A percentile compares a stretch with the other conserved stretches of the same genome.
Conservation (phyloP, 1,284 basidiomycete species). For the Flammula alnicola region DNA sequence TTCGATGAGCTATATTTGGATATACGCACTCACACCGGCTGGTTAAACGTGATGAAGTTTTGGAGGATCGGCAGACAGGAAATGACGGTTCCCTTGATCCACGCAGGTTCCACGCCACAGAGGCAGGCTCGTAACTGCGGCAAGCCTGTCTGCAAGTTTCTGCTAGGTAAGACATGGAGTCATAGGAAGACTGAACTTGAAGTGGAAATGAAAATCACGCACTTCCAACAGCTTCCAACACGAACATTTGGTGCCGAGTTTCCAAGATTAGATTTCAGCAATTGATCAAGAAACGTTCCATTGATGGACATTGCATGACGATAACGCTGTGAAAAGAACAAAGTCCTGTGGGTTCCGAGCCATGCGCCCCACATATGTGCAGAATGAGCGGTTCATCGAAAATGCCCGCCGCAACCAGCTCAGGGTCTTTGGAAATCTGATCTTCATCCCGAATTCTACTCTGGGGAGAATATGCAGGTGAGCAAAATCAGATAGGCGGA, state of each 20-base stretch:
- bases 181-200: not conserved
- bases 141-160: too few relatives aligned
- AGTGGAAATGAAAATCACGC: constrained; percentile 7
- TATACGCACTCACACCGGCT: constrained; percentile 1
- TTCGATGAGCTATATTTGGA: constrained; percentile 9
- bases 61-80: not conserved
- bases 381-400: not conserved
- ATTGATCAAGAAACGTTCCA: constrained; percentile 3
- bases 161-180: not conserved
- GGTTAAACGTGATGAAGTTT: too few relatives aligned
- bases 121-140: too few relatives aligned
- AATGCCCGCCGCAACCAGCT: constrained; percentile 5
- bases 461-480: constrained; percentile 9
- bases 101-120: not conserved
- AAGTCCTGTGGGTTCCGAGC: constrained; percentile 12
- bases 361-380: constrained; percentile 9
- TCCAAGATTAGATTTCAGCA: constrained; percentile 17
- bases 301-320: constrained; percentile 9
- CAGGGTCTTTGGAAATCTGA: constrained; percentile 15
- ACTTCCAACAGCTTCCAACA: constrained; percentile 7
- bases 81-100: not conserved
- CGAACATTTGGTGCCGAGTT: constrained; percentile 3
- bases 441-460: constrained; percentile 9
- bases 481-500: not conserved
- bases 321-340: constrained; percentile 24